These are phyloP conservation scores for Aspergillus jensenii DNA, from an alignment of 2,329 filamentous ascomycete species.

Conservation along the genomic window DNA sequence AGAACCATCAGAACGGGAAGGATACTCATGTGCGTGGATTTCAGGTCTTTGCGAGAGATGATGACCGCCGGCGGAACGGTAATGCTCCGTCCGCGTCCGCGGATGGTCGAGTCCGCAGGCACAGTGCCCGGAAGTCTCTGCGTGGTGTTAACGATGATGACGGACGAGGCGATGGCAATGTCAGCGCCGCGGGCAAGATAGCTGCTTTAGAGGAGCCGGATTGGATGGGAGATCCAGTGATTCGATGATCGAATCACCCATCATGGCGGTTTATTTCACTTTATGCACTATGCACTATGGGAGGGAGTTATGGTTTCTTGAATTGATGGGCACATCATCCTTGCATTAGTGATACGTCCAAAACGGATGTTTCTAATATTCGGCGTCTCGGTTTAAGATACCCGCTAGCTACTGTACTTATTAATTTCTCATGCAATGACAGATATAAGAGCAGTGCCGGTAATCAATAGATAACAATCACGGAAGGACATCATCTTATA, in stretches of 20 bases:
- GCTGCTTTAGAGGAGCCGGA: slow-evolving; percentile 44
- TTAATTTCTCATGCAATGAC: background rate
- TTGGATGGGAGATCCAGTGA: slow-evolving; percentile 51
- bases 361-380: background rate
- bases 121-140: slow-evolving; percentile 32
- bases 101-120: slow-evolving; percentile 28
- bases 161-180: slow-evolving; percentile 19
- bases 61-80: slow-evolving; percentile 32
- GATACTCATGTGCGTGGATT: slow-evolving; percentile 95
- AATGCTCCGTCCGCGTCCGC: slow-evolving; percentile 35
- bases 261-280: background rate
- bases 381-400: slow-evolving; percentile 11
- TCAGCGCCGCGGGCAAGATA: slow-evolving; percentile 27
- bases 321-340: background rate
- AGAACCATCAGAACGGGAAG: slow-evolving; percentile 99
- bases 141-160: slow-evolving; percentile 25
- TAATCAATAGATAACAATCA: background rate
- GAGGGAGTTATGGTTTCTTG: slow-evolving; percentile 1
- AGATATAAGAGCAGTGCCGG: background rate
- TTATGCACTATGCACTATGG: background rate
- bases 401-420: background rate
- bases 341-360: background rate
- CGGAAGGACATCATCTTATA: background rate
- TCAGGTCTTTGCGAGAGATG: slow-evolving; percentile 70
- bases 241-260: slow-evolving; percentile 34